Evolutionary conservation across 495 filamentous ascomycete genomes (phyloP).

Genomic region (Tuber calosporum): DNA sequence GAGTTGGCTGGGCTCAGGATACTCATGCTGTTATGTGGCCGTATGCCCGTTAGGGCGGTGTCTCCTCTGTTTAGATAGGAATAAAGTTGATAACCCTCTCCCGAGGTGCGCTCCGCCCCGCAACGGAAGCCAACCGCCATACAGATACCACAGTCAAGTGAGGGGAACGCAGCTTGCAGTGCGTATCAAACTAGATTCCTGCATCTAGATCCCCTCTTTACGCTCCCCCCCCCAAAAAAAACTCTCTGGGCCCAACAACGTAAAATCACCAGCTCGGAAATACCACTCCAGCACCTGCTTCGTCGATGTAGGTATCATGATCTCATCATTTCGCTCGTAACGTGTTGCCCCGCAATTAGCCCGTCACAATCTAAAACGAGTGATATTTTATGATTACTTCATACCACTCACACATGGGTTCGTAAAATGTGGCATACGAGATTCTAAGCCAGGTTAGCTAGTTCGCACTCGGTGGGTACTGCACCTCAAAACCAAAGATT

Average conservation of each 20-base stretch:
- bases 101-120: background rate
- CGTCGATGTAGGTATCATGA: background rate
- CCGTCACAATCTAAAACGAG: background rate
- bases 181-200: background rate
- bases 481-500: background rate
- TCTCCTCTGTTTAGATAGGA: no score
- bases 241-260: background rate
- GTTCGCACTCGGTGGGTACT: background rate
- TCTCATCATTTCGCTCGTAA: background rate
- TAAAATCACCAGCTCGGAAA: background rate
- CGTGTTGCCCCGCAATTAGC: conserved; percentile 3
- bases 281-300: background rate
- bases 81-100: no score
- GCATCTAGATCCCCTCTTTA: background rate
- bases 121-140: background rate
- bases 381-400: background rate
- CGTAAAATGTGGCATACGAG: background rate
- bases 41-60: no score
- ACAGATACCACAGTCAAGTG: background rate
- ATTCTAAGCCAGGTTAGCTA: background rate
- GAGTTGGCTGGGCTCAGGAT: no score
- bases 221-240: background rate
- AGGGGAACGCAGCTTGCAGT: background rate
- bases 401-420: background rate
- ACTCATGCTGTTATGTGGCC: no score